Evolutionary conservation across 257 asterid species (phyloP).

Genomic region (Verbascum thapsus): DNA sequence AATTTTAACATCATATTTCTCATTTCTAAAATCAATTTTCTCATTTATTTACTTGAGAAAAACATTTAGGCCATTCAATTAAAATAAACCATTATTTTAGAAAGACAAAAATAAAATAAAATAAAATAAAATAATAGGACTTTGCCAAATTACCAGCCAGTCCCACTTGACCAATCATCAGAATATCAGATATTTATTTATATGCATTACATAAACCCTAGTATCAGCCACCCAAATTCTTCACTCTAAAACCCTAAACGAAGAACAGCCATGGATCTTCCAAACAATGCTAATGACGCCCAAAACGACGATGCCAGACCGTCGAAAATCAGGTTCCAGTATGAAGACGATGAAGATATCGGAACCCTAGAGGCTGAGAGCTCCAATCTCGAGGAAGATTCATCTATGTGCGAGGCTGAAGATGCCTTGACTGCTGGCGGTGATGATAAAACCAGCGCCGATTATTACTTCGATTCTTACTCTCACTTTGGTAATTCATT

Average conservation of each 20-base stretch:
- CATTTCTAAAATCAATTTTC: no score
- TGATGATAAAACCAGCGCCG: slow-evolving; percentile 88
- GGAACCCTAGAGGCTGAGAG: slow-evolving; percentile 55
- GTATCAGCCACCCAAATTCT: not conserved
- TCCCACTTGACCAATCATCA: not conserved
- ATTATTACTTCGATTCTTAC: slow-evolving; percentile 94
- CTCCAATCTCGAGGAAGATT: slow-evolving; percentile 66
- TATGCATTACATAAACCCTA: slow-evolving; percentile 24
- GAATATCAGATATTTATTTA: no score
- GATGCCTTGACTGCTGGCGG: slow-evolving; percentile 34
- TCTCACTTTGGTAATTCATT: slow-evolving; percentile 75
- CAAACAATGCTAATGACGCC: not conserved
- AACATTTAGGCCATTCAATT: no score
- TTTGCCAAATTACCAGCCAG: no score
- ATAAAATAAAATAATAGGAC: no score
- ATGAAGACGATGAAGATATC: slow-evolving; percentile 34
- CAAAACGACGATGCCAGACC: slow-evolving; percentile 8
- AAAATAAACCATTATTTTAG: no score
- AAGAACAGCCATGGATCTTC: slow-evolving; percentile 14
- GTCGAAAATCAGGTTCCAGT: slow-evolving; percentile 36
- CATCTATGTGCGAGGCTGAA: no score
- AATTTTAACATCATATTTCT: no score
- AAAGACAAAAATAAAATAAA: no score
- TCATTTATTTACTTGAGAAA: no score
- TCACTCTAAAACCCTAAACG: slow-evolving; percentile 19